Evolutionary conservation across 139 green algal species (phyloP), one percentile per base, ranked within the genome.

Genomic region (Chlamydomonas urium): DNA sequence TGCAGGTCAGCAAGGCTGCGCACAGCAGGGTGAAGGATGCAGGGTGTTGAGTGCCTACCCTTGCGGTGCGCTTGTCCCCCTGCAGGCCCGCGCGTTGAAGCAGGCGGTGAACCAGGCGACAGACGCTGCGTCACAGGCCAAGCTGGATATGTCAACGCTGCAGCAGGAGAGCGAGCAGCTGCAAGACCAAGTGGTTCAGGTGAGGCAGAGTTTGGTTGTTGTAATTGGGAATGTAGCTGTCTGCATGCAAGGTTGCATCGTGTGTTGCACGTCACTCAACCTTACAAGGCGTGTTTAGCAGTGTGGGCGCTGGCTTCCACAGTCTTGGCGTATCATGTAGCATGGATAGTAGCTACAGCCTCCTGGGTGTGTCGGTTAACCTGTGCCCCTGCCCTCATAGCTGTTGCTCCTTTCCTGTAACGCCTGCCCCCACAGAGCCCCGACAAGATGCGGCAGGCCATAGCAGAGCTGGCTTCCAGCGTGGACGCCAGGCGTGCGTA

Each of bases 171-270:
- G 69, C 17, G 81, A 91, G 69, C 47, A 83, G 53, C 83, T 96
- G 57, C 71, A 75, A 36, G 77, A 85, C 33, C 86, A 93, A 73
- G 86, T 96, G n/a, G 90, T 96, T 29, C 86, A 92, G 83, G 87
- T 88, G 63, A n/a, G n/a, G n/a, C n/a, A 28, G 48, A 34, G n/a
- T 1, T 1, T 67, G 29, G 3, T 90, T 42, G 28, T 42, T 38
- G 29, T n/a, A n/a, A n/a, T n/a, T n/a, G n/a, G n/a, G n/a, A n/a
- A n/a, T n/a, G n/a, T n/a, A n/a, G n/a, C n/a, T n/a, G n/a, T n/a
- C n/a, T n/a, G n/a, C n/a, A n/a, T n/a, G n/a, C n/a, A n/a, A n/a
- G n/a, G n/a, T n/a, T n/a, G n/a, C n/a, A n/a, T n/a, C n/a, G n/a
- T n/a, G n/a, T n/a, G n/a, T n/a, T n/a, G n/a, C n/a, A n/a, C n/a